Evolutionary conservation across 2,329 filamentous ascomycete genomes (phyloP), one percentile per base, ranked within the genome.

Genomic region (Fusarium xylarioides): DNA sequence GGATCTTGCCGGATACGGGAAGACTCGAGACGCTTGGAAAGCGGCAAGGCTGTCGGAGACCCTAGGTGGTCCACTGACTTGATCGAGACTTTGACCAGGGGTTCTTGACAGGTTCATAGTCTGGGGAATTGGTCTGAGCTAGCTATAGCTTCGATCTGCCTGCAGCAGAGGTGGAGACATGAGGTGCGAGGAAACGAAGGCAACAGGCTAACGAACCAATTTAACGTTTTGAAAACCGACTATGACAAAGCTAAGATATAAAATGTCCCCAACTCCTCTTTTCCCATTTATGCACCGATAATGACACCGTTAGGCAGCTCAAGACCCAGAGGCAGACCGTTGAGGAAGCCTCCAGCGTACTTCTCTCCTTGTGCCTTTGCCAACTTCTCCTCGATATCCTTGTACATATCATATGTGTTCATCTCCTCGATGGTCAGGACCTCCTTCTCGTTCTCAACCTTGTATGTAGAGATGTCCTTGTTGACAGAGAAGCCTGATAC

Each of bases 371-470:
- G 72, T 44, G 72, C 77, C 54, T 72, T 66, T 1, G 84, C 84
- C 21, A 87, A 72, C 66, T 82, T 82, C 77, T 89, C 85, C 61
- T 88, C 86, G 14, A 89, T 80, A 67, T 90, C 87, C 59, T 82
- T 83, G 75, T 88, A 85, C 87, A 91, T 89, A 74, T 91, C 87
- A 70, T 91, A 90, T 19, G 84, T 83, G 67, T 92, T 92, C 90
- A 92, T 92, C 79, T 92, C 90, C 70, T 91, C 89, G 55, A 92
- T 91, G 0, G 91, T 92, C 37, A 92, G 77, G 70, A 91, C 90
- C 52, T 88, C 85, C 71, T 83, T 87, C 74, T 90, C 86, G 57
- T 91, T 87, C 70, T 88, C 86, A 1, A 92, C 90, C 76, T 89
- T 89, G 80, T 92, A 92, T 1, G 85, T 86, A 0, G 85, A 79